A percentile compares a stretch with the other conserved stretches of the same genome.
phyloP scores from a whole-genome alignment of 2,329 filamentous ascomycete genomes.

The Lecanicillium sp. region DNA sequence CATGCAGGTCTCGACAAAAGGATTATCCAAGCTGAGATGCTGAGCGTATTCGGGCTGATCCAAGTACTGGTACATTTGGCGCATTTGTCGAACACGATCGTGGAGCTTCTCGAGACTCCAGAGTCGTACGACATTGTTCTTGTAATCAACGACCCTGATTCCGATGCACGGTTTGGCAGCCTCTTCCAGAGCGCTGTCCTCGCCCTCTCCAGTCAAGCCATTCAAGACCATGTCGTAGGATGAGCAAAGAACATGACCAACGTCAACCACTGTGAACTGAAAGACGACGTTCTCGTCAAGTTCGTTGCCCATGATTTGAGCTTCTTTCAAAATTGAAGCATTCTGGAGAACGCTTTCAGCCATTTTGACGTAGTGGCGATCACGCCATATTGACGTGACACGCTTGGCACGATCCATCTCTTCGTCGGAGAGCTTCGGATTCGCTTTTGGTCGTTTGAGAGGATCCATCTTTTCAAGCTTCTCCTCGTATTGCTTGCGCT shows the following conservation, averaged over 20 bases:
- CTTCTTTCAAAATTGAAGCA: slow-evolving; percentile 83
- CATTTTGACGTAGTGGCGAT: slow-evolving; percentile 85
- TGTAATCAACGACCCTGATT: slow-evolving; percentile 85
- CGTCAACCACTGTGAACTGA: slow-evolving; percentile 86
- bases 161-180: slow-evolving; percentile 84
- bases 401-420: slow-evolving; percentile 64
- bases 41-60: slow-evolving; percentile 91
- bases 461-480: slow-evolving; percentile 71
- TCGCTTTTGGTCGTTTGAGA: slow-evolving; percentile 50
- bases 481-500: slow-evolving; percentile 76
- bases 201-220: slow-evolving; percentile 76
- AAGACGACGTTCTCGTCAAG: slow-evolving; percentile 90
- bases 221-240: slow-evolving; percentile 96
- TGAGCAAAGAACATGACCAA: slow-evolving; percentile 80
- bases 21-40: slow-evolving; percentile 86
- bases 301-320: slow-evolving; percentile 95
- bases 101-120: slow-evolving; percentile 94
- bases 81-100: slow-evolving; percentile 81
- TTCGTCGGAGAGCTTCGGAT: slow-evolving; percentile 57
- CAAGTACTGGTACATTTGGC: slow-evolving; percentile 93
- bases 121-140: slow-evolving; percentile 73
- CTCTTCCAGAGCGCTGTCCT: slow-evolving; percentile 71
- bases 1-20: slow-evolving; percentile 85
- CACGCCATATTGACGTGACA: slow-evolving; percentile 67
- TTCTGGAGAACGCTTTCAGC: slow-evolving; percentile 85